phyloP scores from a whole-genome alignment of 2,329 filamentous ascomycete species.

The Hypoxylon sp. region DNA sequence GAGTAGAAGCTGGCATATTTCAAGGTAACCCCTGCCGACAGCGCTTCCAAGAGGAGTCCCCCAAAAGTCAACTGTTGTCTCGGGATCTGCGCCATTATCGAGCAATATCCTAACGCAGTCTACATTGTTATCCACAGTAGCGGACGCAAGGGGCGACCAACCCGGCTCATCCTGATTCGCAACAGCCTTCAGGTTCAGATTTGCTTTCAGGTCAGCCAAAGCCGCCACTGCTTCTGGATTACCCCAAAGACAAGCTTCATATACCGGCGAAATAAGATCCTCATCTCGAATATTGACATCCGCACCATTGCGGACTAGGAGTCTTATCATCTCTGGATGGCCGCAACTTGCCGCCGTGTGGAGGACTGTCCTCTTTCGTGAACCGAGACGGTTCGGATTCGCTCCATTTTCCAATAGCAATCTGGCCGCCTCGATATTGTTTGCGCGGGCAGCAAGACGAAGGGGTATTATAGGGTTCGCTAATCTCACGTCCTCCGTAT shows the following conservation, averaged over 20 bases:
- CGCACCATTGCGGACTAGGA: neutral
- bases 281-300: slow-evolving; percentile 3
- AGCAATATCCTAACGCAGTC: slow-evolving; percentile 9
- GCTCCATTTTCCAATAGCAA: slow-evolving; percentile 1
- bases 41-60: slow-evolving; percentile 21
- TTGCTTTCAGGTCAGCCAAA: slow-evolving; percentile 11
- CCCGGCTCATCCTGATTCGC: slow-evolving; percentile 8
- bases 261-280: neutral
- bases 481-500: neutral
- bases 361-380: neutral
- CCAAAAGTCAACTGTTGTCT: neutral
- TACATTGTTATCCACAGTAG: neutral
- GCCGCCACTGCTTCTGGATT: neutral
- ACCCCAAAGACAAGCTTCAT: neutral
- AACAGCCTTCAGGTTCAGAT: slow-evolving; percentile 10
- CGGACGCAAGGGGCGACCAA: slow-evolving; percentile 19
- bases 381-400: neutral
- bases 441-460: neutral
- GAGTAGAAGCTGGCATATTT: slow-evolving; percentile 15
- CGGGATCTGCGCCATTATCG: slow-evolving; percentile 1
- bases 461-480: neutral
- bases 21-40: slow-evolving; percentile 4
- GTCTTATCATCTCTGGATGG: slow-evolving; percentile 5
- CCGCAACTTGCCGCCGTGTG: neutral
- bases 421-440: neutral